Evolutionary conservation across 2,329 filamentous ascomycete genomes (phyloP), one percentile per base, ranked within the genome.

Genomic region (Fusarium domesticum): DNA sequence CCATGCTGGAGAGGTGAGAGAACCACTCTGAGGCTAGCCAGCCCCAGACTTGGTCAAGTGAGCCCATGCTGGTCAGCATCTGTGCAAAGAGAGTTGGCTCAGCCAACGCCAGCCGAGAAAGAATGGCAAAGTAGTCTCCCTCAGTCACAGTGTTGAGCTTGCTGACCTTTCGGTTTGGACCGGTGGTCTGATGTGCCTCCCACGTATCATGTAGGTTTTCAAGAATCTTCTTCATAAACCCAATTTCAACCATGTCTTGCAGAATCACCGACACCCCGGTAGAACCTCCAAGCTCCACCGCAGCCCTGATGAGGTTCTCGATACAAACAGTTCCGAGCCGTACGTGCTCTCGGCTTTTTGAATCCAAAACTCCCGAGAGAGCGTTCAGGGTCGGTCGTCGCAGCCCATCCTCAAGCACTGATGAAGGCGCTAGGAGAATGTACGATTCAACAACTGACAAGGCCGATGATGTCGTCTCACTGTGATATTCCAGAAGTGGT

Each of bases 121-220:
- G 75, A 2, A 97, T 82, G 5, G 82, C 80, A 60, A 95, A 86
- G 64, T 95, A 96, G 62, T 96, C 88, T 0, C 87, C 87, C 61
- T 96, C 83, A 1, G 87, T 84, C 10, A 90, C 77, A 11, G 83
- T 81, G 56, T 85, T 85, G 25, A 96, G 78, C 20, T 81, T 79
- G 32, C 83, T 78, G 16, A 80, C 74, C 54, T 78, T 86, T 18
- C 78, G 78, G 59, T 88, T 87, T 0, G 92, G 91, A 0, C 93
- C 92, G 0, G 87, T 87, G 0, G 87, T 89, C 63, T 95, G 84
- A 57, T 87, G 84, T 3, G 88, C 84, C 59, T 86, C 79, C 76
- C 81, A 84, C 3, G 84, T 78, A 40, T 84, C 78, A 59, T 81
- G 82, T 1, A 92, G 74, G 7, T 78, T 80, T 51, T 80, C 75